phyloP scores from a whole-genome alignment of 768 basidiomycete species.

The Lentinula edodes region DNA sequence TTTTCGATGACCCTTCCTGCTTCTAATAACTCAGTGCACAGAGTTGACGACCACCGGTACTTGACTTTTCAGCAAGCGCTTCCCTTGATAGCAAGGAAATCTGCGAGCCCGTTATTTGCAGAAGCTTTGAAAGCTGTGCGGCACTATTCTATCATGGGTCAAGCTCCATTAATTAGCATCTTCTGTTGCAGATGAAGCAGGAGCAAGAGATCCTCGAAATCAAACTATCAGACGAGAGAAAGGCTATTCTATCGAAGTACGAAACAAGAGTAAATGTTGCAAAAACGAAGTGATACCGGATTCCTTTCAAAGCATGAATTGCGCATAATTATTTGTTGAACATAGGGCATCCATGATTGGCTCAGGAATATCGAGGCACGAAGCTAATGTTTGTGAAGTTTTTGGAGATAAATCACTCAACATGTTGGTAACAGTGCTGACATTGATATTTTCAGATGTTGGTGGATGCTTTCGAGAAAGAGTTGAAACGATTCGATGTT shows the following conservation, averaged over 20 bases:
- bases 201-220: constrained; percentile 69
- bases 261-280: constrained; percentile 69
- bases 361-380: constrained; percentile 58
- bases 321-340: constrained; percentile 1
- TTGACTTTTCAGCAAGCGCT: constrained; percentile 69
- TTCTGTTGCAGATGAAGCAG: constrained; percentile 48
- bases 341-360: constrained; percentile 65
- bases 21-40: not conserved
- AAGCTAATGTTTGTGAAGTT: constrained; percentile 44
- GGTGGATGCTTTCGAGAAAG: constrained; percentile 56
- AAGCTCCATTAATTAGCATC: not conserved
- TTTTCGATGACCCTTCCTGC: constrained; percentile 1
- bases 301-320: constrained; percentile 3
- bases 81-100: constrained; percentile 55
- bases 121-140: constrained; percentile 34
- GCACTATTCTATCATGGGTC: constrained; percentile 29
- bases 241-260: constrained; percentile 55
- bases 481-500: constrained; percentile 62
- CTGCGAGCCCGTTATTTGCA: constrained; percentile 48
- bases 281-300: constrained; percentile 48
- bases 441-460: constrained; percentile 44
- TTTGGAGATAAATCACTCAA: not conserved
- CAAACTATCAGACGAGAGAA: constrained; percentile 63
- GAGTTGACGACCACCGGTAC: constrained; percentile 33
- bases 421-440: not conserved